phyloP scores from a whole-genome alignment of 2,329 filamentous ascomycete species.

The Colletotrichum tanaceti region DNA sequence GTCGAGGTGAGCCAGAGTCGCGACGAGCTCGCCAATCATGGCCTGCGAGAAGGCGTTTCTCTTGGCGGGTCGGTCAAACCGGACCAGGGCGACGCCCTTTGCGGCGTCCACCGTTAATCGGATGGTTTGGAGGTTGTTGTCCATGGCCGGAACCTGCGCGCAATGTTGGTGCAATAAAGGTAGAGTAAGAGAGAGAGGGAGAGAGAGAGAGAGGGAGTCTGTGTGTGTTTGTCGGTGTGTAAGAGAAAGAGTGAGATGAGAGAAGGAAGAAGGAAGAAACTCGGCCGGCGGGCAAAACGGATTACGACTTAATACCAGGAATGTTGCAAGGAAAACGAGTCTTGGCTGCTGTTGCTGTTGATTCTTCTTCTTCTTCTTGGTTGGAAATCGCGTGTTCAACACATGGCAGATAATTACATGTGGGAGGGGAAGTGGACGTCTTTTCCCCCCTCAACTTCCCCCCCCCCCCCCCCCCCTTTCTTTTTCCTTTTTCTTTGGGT shows the following conservation, averaged over 20 bases:
- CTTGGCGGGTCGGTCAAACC: slow-evolving; percentile 61
- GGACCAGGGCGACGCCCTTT: slow-evolving; percentile 37
- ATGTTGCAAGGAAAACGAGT: background rate
- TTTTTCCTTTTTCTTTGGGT: no score
- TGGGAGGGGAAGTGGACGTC: slow-evolving; percentile 13
- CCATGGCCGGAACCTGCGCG: slow-evolving; percentile 26
- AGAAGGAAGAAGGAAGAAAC: background rate
- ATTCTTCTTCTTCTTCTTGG: no score
- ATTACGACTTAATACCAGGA: background rate
- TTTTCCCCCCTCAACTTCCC: no score
- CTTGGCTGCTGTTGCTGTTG: background rate
- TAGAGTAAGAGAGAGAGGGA: background rate
- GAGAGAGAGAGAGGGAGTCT: background rate
- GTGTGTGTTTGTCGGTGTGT: no score
- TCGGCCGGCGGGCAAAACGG: background rate
- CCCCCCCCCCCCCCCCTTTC: no score
- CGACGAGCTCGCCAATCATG: slow-evolving; percentile 60
- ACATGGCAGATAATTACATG: slow-evolving; percentile 35
- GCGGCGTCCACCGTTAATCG: slow-evolving; percentile 28
- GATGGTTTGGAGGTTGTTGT: slow-evolving; percentile 34
- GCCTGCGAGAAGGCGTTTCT: slow-evolving; percentile 67
- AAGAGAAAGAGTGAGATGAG: background rate
- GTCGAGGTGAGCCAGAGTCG: slow-evolving; percentile 37
- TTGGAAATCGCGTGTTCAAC: slow-evolving; percentile 6
- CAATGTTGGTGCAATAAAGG: background rate